Conservation (phyloP, 345 rosid genomes). For the Hibiscus tridactylites region DNA sequence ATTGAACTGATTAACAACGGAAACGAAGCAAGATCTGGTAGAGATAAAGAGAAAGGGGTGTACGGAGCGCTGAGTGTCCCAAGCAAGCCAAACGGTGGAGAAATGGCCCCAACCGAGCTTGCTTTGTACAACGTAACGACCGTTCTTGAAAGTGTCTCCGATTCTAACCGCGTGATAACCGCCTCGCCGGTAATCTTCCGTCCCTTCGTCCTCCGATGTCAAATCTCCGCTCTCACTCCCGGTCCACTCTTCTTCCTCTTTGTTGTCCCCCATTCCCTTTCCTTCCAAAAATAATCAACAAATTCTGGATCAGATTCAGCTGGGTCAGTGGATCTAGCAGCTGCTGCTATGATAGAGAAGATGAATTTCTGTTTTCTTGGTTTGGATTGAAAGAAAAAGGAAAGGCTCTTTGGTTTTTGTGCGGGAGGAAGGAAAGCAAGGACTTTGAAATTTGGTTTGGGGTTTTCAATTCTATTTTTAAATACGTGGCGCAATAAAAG, state of each 20-base stretch:
- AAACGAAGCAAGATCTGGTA: neutral
- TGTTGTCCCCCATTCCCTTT: slow-evolving; percentile 26
- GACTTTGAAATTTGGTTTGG: no score
- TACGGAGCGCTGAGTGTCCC: slow-evolving; percentile 54
- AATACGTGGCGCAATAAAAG: no score
- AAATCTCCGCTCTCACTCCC: slow-evolving; percentile 48
- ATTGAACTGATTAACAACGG: neutral
- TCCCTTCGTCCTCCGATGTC: slow-evolving; percentile 70
- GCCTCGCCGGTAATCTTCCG: slow-evolving; percentile 61
- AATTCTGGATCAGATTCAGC: no score
- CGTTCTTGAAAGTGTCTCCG: slow-evolving; percentile 56
- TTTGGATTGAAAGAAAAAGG: no score
- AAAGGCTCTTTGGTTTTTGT: no score
- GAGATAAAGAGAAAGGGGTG: neutral
- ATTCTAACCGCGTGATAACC: slow-evolving; percentile 68
- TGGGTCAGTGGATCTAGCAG: no score
- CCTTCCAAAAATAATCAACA: no score
- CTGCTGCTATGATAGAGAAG: no score
- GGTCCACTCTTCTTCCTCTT: slow-evolving; percentile 28
- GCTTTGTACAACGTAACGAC: slow-evolving; percentile 52
- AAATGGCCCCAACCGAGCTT: slow-evolving; percentile 84
- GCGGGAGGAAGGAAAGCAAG: no score
- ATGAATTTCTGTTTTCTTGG: no score
- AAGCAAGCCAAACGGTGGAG: slow-evolving; percentile 82
- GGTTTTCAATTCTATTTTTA: no score